Conservation (phyloP, 2,329 filamentous ascomycete genomes). For the Dactylonectria macrodidyma region DNA sequence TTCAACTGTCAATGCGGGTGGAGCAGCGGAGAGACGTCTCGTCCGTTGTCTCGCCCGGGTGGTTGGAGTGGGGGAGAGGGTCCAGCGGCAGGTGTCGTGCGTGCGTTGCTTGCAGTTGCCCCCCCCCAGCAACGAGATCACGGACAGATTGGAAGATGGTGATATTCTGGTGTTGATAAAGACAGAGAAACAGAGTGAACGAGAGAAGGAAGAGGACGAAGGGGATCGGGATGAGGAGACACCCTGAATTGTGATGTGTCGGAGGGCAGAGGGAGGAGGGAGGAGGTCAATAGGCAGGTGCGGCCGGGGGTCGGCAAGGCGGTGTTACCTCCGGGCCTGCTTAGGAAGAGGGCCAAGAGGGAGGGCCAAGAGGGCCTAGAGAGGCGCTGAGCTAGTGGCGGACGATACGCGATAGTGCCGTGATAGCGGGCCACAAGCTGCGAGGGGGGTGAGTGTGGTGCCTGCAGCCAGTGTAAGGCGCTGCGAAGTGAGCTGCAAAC, state of each 20-base stretch:
- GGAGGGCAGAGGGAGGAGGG: slow-evolving; percentile 4
- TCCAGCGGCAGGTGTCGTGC: slow-evolving; percentile 25
- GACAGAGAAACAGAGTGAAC: not conserved
- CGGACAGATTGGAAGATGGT: slow-evolving; percentile 8
- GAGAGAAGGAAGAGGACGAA: not conserved
- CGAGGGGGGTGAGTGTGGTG: slow-evolving; percentile 19
- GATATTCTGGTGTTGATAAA: slow-evolving; percentile 1
- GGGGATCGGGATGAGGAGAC: not conserved
- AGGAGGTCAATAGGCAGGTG: slow-evolving; percentile 1
- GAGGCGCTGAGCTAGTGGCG: slow-evolving; percentile 20
- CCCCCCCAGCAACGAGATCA: not conserved
- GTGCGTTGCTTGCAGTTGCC: slow-evolving; percentile 11
- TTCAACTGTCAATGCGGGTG: slow-evolving; percentile 47
- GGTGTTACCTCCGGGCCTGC: slow-evolving; percentile 1
- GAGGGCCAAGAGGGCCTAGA: not conserved
- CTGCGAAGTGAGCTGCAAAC: not conserved
- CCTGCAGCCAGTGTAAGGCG: not conserved
- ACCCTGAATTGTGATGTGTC: not conserved
- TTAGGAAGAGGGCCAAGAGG: not conserved
- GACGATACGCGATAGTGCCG: slow-evolving; percentile 29
- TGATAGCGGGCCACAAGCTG: slow-evolving; percentile 27
- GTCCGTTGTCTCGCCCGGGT: slow-evolving; percentile 22
- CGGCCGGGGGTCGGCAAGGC: slow-evolving; percentile 1
- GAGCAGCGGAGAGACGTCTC: slow-evolving; percentile 36
- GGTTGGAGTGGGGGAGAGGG: slow-evolving; percentile 31